Percentiles rank a stretch among this genome's conserved stretches.
phyloP scores from a whole-genome alignment of 1,284 basidiomycete species.

The Filobasidium uniguttulatum region DNA sequence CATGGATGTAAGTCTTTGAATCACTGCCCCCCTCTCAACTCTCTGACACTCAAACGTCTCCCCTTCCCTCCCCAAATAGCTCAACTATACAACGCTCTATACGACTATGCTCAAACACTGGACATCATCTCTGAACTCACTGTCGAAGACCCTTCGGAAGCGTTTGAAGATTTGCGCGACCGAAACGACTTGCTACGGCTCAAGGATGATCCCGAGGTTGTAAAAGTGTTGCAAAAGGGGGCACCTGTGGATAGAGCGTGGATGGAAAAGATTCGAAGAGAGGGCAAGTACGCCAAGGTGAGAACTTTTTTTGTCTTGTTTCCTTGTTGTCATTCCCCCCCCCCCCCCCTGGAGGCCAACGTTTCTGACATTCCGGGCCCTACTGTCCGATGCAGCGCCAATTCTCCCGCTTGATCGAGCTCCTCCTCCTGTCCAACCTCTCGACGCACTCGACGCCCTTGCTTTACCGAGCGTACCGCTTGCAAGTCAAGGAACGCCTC shows the following conservation, averaged over 20 bases:
- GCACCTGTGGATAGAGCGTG: conserved; percentile 65
- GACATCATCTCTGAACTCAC: conserved; percentile 72
- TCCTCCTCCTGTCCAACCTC: conserved; percentile 66
- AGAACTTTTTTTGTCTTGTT: conserved; percentile 26
- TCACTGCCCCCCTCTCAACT: not conserved
- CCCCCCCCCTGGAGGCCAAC: not conserved
- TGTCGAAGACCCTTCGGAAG: conserved; percentile 92
- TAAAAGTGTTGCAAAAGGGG: conserved; percentile 45
- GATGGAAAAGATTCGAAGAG: conserved; percentile 62
- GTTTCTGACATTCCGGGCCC: not conserved
- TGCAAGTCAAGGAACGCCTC: conserved; percentile 74
- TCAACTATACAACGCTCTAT: conserved; percentile 74
- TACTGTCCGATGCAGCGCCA: conserved; percentile 73
- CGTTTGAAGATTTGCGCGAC: conserved; percentile 87
- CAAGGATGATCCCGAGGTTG: conserved; percentile 18
- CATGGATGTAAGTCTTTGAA: conserved; percentile 61
- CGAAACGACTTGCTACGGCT: conserved; percentile 71
- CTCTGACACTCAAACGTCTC: not conserved
- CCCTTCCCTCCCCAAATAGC: conserved; percentile 43
- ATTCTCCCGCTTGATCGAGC: conserved; percentile 81
- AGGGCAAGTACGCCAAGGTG: conserved; percentile 81
- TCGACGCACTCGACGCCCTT: conserved; percentile 41
- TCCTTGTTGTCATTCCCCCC: not conserved
- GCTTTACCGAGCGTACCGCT: conserved; percentile 51
- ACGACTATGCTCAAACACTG: conserved; percentile 56